phyloP scores from a whole-genome alignment of 768 basidiomycete species.

The Leccinum variicolor region DNA sequence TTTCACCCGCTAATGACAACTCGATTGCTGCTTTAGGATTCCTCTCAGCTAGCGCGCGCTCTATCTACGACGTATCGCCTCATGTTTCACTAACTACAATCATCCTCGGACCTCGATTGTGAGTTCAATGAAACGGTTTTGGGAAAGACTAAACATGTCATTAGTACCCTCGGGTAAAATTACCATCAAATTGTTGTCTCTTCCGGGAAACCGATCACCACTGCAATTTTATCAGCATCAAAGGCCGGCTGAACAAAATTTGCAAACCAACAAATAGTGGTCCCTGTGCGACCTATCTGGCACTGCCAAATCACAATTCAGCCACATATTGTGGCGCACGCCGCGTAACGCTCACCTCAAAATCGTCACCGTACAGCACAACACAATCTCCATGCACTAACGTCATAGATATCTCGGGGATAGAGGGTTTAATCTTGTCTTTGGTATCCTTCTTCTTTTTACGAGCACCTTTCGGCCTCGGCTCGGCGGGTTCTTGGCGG shows the following conservation, averaged over 20 bases:
- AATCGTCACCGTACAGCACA: constrained; percentile 36
- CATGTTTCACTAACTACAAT: not conserved
- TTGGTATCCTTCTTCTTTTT: constrained; percentile 19
- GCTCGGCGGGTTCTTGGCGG: constrained; percentile 1
- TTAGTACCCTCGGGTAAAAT: not conserved
- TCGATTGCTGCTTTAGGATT: constrained; percentile 31
- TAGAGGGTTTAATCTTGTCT: constrained; percentile 14
- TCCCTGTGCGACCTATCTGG: constrained; percentile 29
- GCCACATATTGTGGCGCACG: not conserved
- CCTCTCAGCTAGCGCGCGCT: constrained; percentile 27
- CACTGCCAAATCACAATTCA: constrained; percentile 17
- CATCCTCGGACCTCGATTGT: not conserved
- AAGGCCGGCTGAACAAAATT: not conserved
- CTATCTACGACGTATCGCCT: constrained; percentile 22
- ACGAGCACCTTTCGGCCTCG: constrained; percentile 1
- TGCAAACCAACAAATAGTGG: constrained; percentile 28
- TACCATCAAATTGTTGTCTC: not conserved
- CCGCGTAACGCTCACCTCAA: constrained; percentile 34
- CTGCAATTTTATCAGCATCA: constrained; percentile 17
- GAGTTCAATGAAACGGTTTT: constrained; percentile 2
- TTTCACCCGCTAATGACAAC: constrained; percentile 9
- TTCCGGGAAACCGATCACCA: constrained; percentile 26
- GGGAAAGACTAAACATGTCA: not conserved
- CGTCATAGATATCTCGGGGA: constrained; percentile 27
- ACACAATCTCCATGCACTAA: constrained; percentile 40